These are phyloP conservation scores for Nicotiana obtusifolia DNA, from an alignment of 257 asterid species.

Conservation along the genomic window DNA sequence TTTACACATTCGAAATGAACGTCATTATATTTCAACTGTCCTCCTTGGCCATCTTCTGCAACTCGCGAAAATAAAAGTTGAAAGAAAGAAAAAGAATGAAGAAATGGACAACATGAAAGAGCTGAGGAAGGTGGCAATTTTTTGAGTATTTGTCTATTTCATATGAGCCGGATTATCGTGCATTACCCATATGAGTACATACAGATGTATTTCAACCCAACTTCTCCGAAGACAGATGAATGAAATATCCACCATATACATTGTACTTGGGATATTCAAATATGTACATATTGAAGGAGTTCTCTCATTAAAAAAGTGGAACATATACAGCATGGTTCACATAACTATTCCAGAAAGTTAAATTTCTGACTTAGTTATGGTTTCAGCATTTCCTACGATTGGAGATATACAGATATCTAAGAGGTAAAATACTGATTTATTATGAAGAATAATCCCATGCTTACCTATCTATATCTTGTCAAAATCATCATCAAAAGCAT, in stretches of 20 bases:
- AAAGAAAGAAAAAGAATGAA: neutral
- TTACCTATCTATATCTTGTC: conserved; percentile 63
- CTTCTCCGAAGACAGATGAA: neutral
- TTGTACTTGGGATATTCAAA: neutral
- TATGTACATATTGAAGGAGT: neutral
- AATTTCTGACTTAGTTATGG: neutral
- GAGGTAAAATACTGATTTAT: neutral
- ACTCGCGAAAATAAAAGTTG: neutral
- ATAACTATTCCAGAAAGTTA: neutral
- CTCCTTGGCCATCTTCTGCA: neutral
- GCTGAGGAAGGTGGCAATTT: neutral
- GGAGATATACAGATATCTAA: neutral
- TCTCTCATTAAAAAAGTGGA: neutral
- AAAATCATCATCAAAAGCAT: conserved; percentile 76
- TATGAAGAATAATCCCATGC: neutral
- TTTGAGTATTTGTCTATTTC: neutral
- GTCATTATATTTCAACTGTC: neutral
- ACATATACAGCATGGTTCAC: neutral
- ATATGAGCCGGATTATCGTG: neutral
- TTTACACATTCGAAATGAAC: neutral
- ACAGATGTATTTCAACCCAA: neutral
- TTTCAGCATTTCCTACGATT: neutral
- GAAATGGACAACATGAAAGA: neutral
- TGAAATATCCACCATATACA: neutral
- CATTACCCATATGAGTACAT: neutral